Conservation (phyloP, 176 grass and related monocot species). For the Phoenix dactylifera region DNA sequence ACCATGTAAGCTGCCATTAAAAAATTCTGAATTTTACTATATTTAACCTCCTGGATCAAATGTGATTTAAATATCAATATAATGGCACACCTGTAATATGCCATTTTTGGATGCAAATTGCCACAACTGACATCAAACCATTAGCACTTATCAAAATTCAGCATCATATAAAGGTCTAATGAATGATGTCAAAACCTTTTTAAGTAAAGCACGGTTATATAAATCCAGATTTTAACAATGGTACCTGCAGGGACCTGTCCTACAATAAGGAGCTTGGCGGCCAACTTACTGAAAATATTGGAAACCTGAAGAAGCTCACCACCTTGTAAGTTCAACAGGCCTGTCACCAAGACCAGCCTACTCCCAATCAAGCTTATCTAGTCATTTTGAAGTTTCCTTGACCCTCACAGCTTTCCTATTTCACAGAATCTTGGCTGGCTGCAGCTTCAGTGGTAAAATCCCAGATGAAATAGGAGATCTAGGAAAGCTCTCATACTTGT, state of each 20-base stretch:
- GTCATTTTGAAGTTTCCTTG: conserved; percentile 6
- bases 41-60: neutral
- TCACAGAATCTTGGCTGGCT: conserved; percentile 40
- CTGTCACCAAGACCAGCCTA: neutral
- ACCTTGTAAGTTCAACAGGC: conserved; percentile 35
- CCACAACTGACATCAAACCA: no score
- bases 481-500: conserved; percentile 41
- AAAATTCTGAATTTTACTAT: neutral
- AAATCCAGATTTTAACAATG: conserved; percentile 10
- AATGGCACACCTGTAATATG: no score
- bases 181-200: no score
- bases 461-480: conserved; percentile 65
- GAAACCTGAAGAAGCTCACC: conserved; percentile 41
- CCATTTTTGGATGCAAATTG: no score
- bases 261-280: conserved; percentile 38
- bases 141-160: no score
- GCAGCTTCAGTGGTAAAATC: conserved; percentile 50
- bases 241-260: conserved; percentile 60
- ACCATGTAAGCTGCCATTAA: no score
- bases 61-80: neutral
- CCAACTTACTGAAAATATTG: conserved; percentile 39
- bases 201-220: neutral
- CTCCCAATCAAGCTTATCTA: conserved; percentile 2
- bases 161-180: no score
- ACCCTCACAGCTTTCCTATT: conserved; percentile 7